These are phyloP conservation scores for Carnegiea gigantea DNA, from an alignment of 179 eudicot genomes.

Conservation along the genomic window DNA sequence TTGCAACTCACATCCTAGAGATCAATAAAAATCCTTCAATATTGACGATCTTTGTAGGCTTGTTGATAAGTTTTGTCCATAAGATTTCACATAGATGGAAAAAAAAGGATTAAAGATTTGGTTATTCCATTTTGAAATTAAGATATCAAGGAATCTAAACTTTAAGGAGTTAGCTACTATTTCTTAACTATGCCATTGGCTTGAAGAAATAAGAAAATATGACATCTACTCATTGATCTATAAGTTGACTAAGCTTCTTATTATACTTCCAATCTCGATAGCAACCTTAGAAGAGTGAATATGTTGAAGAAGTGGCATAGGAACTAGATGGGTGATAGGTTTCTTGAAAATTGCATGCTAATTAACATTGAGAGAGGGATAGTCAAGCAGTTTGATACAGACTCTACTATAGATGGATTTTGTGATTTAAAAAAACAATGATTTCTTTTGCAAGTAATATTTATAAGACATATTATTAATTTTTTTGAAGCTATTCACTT, in stretches of 20 bases:
- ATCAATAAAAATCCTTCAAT: not conserved
- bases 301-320: not conserved
- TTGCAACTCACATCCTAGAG: not conserved
- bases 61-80: not conserved
- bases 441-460: not conserved
- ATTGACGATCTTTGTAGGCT: not conserved
- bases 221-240: not conserved
- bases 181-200: not conserved
- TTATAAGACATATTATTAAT: no score
- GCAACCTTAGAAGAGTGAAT: not conserved
- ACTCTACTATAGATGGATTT: not conserved
- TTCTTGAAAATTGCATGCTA: not conserved
- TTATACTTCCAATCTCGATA: no score
- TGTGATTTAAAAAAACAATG: not conserved
- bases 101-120: not conserved
- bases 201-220: not conserved
- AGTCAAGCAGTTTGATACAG: not conserved
- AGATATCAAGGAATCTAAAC: not conserved
- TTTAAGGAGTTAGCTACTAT: not conserved
- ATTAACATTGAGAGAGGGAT: conserved; percentile 3
- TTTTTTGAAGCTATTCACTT: no score
- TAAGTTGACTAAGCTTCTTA: not conserved
- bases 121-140: not conserved
- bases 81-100: not conserved
- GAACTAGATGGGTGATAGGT: conserved; percentile 8